These are phyloP conservation scores for Raphanus hybrid DNA, from an alignment of 441 rosid genomes.

Conservation along the genomic window DNA sequence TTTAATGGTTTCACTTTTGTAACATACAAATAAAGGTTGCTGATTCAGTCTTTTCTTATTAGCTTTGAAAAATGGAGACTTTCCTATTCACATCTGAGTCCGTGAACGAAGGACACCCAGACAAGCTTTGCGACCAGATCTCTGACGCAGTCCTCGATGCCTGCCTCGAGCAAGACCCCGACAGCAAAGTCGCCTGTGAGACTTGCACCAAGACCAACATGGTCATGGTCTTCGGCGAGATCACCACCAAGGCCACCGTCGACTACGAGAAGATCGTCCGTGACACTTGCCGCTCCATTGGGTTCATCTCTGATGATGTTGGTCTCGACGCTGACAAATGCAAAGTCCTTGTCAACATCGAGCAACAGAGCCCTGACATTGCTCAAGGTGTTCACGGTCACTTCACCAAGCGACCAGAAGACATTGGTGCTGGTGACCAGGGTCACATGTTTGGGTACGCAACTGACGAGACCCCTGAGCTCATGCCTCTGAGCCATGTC, in stretches of 20 bases:
- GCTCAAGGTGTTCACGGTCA: conserved; percentile 80
- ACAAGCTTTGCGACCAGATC: conserved; percentile 74
- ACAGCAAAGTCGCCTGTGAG: conserved; percentile 74
- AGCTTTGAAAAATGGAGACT: conserved; percentile 58
- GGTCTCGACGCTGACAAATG: conserved; percentile 74
- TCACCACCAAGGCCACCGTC: conserved; percentile 62
- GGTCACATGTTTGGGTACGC: conserved; percentile 76
- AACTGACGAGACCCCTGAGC: conserved; percentile 70
- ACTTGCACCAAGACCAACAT: conserved; percentile 73
- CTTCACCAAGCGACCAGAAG: conserved; percentile 62
- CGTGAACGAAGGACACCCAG: conserved; percentile 81
- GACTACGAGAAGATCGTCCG: conserved; percentile 74
- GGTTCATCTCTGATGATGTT: conserved; percentile 61
- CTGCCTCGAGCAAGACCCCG: conserved; percentile 66
- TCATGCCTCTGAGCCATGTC: conserved; percentile 64
- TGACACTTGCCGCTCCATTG: conserved; percentile 67
- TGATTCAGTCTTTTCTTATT: conserved; percentile 27
- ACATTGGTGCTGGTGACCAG: conserved; percentile 74
- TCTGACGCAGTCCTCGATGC: conserved; percentile 72
- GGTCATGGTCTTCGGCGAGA: conserved; percentile 75
- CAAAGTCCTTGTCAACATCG: conserved; percentile 66
- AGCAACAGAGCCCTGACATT: conserved; percentile 73
- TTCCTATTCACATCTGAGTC: conserved; percentile 72
- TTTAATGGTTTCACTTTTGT: too few species aligned
- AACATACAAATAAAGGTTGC: background rate